phyloP scores from a whole-genome alignment of 371 early-diverging fungal species.

The Mucor plumbeus region DNA sequence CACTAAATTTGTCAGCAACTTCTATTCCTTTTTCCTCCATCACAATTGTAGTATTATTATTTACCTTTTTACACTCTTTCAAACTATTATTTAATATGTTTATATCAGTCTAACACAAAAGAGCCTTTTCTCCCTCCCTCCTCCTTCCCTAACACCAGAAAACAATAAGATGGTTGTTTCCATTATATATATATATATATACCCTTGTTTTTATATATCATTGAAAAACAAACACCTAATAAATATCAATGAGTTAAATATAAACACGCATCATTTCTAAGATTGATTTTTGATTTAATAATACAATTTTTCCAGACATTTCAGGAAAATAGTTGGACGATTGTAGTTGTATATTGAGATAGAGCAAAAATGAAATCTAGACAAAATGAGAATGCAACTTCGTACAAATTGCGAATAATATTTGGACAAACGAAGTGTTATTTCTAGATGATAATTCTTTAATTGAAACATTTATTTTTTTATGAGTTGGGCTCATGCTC shows the following conservation, averaged over 20 bases:
- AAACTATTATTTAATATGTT: constrained; percentile 2
- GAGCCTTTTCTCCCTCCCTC: neutral
- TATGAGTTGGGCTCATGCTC: no score
- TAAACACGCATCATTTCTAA: neutral
- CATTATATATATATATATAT: constrained; percentile 3
- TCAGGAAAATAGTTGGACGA: no score
- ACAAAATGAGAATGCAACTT: no score
- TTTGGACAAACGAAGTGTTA: no score
- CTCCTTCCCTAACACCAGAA: neutral
- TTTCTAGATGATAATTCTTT: no score
- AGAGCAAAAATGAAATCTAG: no score
- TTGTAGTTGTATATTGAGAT: no score
- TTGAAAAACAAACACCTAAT: neutral
- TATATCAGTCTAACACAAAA: neutral
- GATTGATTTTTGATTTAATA: no score
- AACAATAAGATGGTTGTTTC: neutral
- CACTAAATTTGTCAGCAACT: constrained; percentile 25
- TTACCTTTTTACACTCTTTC: neutral
- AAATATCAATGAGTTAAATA: neutral
- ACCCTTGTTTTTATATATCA: neutral
- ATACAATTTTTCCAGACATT: no score
- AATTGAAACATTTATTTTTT: no score
- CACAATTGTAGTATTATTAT: neutral
- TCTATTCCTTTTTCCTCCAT: neutral
- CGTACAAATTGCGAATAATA: no score